Evolutionary conservation across 768 basidiomycete genomes (phyloP), one percentile per base, ranked within the genome.

Genomic region (Lepiota venenata): DNA sequence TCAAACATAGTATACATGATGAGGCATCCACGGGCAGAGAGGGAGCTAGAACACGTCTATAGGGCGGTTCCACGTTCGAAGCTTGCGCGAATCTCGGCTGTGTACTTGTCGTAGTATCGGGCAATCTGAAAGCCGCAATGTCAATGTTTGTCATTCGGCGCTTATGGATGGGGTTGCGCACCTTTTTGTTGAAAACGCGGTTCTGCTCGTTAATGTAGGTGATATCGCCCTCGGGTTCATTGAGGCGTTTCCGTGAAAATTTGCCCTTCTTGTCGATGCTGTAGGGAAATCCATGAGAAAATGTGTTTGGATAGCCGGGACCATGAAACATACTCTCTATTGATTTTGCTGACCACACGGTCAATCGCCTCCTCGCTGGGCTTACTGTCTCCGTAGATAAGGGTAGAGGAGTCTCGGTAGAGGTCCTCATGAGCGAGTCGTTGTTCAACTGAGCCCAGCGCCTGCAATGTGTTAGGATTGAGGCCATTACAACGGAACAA

Each of bases 171-270:
- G 22, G 37, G 18, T 7, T 22, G 59, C 69, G 15, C 22, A 86
- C 91, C 87, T 96, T 97, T 74, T 93, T 94, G 82, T 98, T 97
- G 81, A 97, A 98, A 44, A 97, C 93, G 58, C 93, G 83, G 71
- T 98, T 95, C 70, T 89, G 87, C 71, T 98, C 93, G 77, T 99
- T 99, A 81, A 99, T 99, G 68, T 98, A 99, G 4, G 94, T 98
- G 69, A 99, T 91, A 61, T 98, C 95, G 50, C 91, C 94, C 57
- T 95, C 88, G 48, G 91, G 91, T 63, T 98, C 94, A 74, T 96
- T 93, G 68, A 76, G 81, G 61, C 79, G 79, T 72, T 96, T 96
- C 60, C 93, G 80, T 38, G 91, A 93, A 74, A 93, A 92, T 64
- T 90, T 94, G 64, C 82, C 77, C 68, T 91, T 88, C 76, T 92